These are phyloP conservation scores for Camelina sativa DNA, from an alignment of 345 rosid species.

Conservation along the genomic window DNA sequence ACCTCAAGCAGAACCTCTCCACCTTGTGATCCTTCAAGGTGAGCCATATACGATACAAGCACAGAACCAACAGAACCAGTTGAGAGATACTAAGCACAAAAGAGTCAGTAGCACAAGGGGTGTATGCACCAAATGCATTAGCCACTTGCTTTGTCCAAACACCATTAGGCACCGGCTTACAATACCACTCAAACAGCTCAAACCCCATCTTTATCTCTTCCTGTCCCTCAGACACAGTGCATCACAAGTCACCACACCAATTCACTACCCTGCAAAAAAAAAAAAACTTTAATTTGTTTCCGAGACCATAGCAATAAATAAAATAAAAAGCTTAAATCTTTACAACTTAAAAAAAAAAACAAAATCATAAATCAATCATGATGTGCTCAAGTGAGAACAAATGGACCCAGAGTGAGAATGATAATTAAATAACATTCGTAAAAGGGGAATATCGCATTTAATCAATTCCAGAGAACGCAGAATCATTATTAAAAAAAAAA, in stretches of 20 bases:
- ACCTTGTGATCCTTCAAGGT: conserved; percentile 68
- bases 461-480: conserved; percentile 1
- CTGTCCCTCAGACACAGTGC: conserved; percentile 23
- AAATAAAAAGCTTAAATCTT: conserved; percentile 2
- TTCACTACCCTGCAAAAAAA: conserved; percentile 25
- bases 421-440: conserved; percentile 25
- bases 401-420: conserved; percentile 27
- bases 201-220: conserved; percentile 56
- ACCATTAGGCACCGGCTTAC: conserved; percentile 77
- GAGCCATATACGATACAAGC: conserved; percentile 84
- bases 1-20: conserved; percentile 75
- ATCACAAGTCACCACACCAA: conserved; percentile 28
- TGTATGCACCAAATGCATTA: conserved; percentile 94
- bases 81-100: conserved; percentile 69
- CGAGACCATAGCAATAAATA: not conserved
- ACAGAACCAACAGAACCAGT: conserved; percentile 68
- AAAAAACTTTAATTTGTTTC: not conserved
- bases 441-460: conserved; percentile 4
- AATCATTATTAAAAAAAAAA: not conserved
- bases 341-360: not conserved
- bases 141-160: conserved; percentile 77
- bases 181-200: conserved; percentile 78
- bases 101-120: conserved; percentile 90
- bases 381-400: conserved; percentile 19
- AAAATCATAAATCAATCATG: not conserved